phyloP scores from a whole-genome alignment of 108 stramenopile species.

The Pseudonitzschia multiseries region DNA sequence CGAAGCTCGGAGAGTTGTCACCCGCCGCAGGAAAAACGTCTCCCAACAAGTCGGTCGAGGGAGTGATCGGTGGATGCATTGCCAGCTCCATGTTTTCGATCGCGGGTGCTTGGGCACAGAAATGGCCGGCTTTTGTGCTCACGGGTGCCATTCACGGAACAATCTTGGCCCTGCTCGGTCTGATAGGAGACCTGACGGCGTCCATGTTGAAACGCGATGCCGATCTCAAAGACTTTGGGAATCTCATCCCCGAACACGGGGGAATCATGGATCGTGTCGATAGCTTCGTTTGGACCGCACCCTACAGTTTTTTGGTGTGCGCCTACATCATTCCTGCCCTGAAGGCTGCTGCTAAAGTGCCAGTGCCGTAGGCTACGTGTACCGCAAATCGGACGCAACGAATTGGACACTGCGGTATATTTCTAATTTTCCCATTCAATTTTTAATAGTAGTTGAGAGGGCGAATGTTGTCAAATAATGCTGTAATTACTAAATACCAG shows the following conservation, averaged over 20 bases:
- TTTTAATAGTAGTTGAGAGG: too few species aligned
- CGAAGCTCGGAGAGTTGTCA: constrained; percentile 74
- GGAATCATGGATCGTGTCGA: constrained; percentile 96
- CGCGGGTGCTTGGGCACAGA: constrained; percentile 86
- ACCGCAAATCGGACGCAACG: too few species aligned
- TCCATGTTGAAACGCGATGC: constrained; percentile 97
- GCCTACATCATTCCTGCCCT: constrained; percentile 67
- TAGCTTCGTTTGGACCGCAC: constrained; percentile 94
- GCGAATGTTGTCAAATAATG: too few species aligned
- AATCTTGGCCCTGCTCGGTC: constrained; percentile 71
- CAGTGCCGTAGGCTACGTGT: too few species aligned
- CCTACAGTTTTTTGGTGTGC: constrained; percentile 81
- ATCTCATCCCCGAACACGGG: constrained; percentile 96
- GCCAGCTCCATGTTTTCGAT: constrained; percentile 61
- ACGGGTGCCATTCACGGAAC: constrained; percentile 89
- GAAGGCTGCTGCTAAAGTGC: constrained; percentile 24
- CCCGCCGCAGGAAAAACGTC: constrained; percentile 90
- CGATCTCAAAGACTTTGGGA: constrained; percentile 95
- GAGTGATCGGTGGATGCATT: constrained; percentile 87
- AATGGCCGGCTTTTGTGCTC: constrained; percentile 86
- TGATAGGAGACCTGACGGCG: constrained; percentile 96
- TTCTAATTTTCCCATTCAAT: too few species aligned
- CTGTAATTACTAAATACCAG: too few species aligned
- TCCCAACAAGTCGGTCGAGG: constrained; percentile 97
- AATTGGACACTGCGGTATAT: too few species aligned